phyloP scores from a whole-genome alignment of 225 moss, liverwort and hornwort species.

The Straminergon stramineum region DNA sequence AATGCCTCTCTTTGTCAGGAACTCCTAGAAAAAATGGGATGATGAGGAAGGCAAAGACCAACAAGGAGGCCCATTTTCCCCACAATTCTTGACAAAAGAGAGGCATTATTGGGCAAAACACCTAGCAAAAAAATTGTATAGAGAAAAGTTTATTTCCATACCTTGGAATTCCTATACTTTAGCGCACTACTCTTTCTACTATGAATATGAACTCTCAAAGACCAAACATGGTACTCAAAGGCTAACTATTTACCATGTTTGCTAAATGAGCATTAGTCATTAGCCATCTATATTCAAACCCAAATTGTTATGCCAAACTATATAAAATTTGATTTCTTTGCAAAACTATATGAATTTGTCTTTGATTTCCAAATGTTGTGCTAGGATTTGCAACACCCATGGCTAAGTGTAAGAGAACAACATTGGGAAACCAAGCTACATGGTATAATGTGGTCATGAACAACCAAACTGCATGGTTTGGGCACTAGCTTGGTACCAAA shows the following conservation, averaged over 20 bases:
- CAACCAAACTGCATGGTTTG: neutral
- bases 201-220: neutral
- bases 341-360: neutral
- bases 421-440: too few species aligned
- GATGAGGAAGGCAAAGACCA: neutral
- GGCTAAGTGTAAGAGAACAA: neutral
- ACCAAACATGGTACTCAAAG: neutral
- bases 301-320: neutral
- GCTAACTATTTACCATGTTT: neutral
- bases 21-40: neutral
- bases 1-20: neutral
- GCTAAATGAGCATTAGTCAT: neutral
- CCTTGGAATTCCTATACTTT: rapidly evolving
- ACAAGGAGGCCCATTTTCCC: neutral
- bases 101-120: rapidly evolving
- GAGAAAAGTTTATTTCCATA: neutral
- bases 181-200: rapidly evolving
- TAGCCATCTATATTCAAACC: neutral
- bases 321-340: neutral
- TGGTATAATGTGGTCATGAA: neutral
- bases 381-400: neutral
- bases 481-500: neutral
- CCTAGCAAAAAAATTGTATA: neutral
- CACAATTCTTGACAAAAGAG: rapidly evolving
- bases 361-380: neutral